These are phyloP conservation scores for Pholiota conissans DNA, from an alignment of 768 basidiomycete species.

Conservation along the genomic window DNA sequence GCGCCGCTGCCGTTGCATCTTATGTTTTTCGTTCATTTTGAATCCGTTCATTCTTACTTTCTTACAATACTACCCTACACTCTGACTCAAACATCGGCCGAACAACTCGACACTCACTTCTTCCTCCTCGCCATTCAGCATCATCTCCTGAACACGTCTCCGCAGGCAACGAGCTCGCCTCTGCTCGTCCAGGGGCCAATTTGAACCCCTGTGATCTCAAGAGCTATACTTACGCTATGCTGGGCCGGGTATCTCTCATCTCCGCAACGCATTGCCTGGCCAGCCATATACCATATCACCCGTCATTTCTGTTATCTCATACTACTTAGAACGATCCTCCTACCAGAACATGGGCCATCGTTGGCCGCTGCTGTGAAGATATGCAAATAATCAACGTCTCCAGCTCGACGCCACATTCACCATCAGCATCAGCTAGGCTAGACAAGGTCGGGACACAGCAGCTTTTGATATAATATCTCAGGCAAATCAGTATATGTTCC, in stretches of 20 bases:
- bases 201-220: not conserved
- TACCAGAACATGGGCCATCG: not conserved
- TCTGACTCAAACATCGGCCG: not conserved
- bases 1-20: slow-evolving; percentile 3
- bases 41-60: not conserved
- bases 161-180: not conserved
- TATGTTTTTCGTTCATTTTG: not conserved
- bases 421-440: not conserved
- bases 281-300: not conserved
- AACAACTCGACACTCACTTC: not conserved
- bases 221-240: not conserved
- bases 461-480: not conserved
- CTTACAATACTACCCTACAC: not conserved
- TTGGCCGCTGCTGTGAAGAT: not conserved
- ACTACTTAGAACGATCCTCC: not conserved
- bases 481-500: not conserved
- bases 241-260: not conserved
- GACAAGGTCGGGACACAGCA: not conserved
- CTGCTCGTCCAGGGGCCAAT: not conserved
- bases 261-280: not conserved
- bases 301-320: not conserved
- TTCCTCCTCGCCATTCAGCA: not conserved
- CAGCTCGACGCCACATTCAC: not conserved
- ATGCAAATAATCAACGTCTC: not conserved
- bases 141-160: not conserved